phyloP scores from a whole-genome alignment of 805 yeast species.

The Candida coquimbonensis region DNA sequence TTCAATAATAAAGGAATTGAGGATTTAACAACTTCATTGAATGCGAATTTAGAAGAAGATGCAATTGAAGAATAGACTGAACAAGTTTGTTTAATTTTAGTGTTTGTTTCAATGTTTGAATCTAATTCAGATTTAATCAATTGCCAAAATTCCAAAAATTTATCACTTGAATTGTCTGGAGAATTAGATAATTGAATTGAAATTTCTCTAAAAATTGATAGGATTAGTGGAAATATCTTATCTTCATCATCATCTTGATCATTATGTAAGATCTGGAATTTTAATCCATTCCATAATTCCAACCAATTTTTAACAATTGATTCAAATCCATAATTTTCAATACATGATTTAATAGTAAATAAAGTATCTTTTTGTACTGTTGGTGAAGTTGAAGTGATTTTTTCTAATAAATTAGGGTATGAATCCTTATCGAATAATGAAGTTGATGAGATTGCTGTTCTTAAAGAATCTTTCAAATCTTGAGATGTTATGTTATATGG shows the following conservation, averaged over 20 bases:
- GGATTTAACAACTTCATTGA: constrained; percentile 40
- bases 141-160: constrained; percentile 32
- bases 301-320: constrained; percentile 57
- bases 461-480: constrained; percentile 57
- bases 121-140: constrained; percentile 44
- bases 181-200: constrained; percentile 28
- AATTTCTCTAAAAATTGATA: constrained; percentile 39
- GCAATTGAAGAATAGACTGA: constrained; percentile 51
- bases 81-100: constrained; percentile 58
- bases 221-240: constrained; percentile 35
- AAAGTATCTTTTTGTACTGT: constrained; percentile 70
- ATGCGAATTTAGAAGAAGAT: constrained; percentile 37
- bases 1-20: constrained; percentile 38
- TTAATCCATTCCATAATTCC: constrained; percentile 79
- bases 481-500: constrained; percentile 75
- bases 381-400: constrained; percentile 69
- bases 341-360: constrained; percentile 49
- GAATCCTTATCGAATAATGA: constrained; percentile 62
- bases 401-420: constrained; percentile 72
- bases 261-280: constrained; percentile 81
- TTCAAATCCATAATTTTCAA: constrained; percentile 42
- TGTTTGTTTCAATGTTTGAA: constrained; percentile 42
- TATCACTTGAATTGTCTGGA: constrained; percentile 24
- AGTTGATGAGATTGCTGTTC: constrained; percentile 57
- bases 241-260: constrained; percentile 45